Evolutionary conservation across 805 yeast species (phyloP).

Genomic region (Candida patagonica): DNA sequence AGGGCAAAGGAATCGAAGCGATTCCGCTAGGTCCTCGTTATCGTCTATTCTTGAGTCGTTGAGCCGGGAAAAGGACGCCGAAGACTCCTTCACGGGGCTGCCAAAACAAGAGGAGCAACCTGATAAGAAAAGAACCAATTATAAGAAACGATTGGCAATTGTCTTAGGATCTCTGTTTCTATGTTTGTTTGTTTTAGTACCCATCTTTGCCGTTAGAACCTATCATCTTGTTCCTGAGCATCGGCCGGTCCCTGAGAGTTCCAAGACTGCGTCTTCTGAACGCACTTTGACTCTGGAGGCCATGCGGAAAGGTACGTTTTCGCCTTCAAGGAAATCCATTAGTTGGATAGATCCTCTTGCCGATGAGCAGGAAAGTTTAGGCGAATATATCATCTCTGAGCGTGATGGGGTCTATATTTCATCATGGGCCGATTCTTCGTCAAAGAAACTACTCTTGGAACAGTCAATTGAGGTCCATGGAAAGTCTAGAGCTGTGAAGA

Average conservation of each 20-base stretch:
- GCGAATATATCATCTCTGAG: conserved; percentile 50
- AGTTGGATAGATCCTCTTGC: conserved; percentile 61
- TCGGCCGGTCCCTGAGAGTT: neutral
- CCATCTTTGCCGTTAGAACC: conserved; percentile 1
- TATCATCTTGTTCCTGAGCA: neutral
- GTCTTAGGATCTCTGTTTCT: neutral
- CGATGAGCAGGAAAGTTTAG: conserved; percentile 46
- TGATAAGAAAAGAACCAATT: neutral
- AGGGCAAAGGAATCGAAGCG: neutral
- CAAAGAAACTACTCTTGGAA: conserved; percentile 7
- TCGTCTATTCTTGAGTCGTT: conserved; percentile 16
- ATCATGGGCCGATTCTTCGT: conserved; percentile 30
- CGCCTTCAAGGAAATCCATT: conserved; percentile 42
- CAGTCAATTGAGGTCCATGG: conserved; percentile 35
- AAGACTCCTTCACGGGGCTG: neutral
- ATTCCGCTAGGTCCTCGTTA: conserved; percentile 13
- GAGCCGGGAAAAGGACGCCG: conserved; percentile 3
- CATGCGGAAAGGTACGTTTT: conserved; percentile 47
- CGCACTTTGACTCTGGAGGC: conserved; percentile 33
- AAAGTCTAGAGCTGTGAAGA: conserved; percentile 31
- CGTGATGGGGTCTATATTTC: conserved; percentile 34
- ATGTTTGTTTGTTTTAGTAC: conserved; percentile 6
- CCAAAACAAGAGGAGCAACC: conserved; percentile 1
- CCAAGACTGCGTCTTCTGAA: neutral
- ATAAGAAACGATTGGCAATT: neutral